A percentile compares a stretch with the other conserved stretches of the same genome.
Conservation (phyloP, 169 alveolate species). For the Plasmodium inui region DNA sequence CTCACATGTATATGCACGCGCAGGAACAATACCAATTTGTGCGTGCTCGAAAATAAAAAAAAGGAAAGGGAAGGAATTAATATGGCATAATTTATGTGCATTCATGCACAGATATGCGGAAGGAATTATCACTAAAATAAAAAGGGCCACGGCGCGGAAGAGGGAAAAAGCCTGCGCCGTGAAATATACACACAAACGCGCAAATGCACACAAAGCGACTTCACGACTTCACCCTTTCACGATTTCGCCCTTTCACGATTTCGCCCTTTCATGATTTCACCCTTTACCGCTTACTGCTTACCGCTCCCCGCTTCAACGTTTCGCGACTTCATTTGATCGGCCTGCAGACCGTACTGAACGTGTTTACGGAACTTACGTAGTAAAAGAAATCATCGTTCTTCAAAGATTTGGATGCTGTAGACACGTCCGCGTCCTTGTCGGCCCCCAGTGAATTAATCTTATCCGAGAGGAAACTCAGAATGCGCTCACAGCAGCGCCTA, state of each 20-base stretch:
- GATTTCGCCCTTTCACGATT: no score
- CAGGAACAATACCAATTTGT: neutral
- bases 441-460: slow-evolving; percentile 15
- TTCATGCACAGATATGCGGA: neutral
- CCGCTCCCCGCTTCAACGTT: no score
- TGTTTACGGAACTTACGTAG: slow-evolving; percentile 35
- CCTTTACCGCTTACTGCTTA: neutral
- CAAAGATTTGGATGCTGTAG: slow-evolving; percentile 54
- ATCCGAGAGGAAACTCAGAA: slow-evolving; percentile 21
- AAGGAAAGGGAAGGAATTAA: neutral
- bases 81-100: neutral
- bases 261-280: no score
- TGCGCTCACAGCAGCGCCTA: slow-evolving; percentile 48
- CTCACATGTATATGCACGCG: neutral
- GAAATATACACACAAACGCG: neutral
- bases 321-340: slow-evolving; percentile 39
- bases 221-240: neutral
- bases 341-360: slow-evolving; percentile 37
- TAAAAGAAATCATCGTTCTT: slow-evolving; percentile 46
- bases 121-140: neutral
- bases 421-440: slow-evolving; percentile 55
- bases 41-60: neutral
- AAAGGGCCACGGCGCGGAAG: neutral
- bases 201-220: neutral
- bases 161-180: neutral